Conservation (phyloP, 2,329 filamentous ascomycete genomes). For the Alternaria sp. region DNA sequence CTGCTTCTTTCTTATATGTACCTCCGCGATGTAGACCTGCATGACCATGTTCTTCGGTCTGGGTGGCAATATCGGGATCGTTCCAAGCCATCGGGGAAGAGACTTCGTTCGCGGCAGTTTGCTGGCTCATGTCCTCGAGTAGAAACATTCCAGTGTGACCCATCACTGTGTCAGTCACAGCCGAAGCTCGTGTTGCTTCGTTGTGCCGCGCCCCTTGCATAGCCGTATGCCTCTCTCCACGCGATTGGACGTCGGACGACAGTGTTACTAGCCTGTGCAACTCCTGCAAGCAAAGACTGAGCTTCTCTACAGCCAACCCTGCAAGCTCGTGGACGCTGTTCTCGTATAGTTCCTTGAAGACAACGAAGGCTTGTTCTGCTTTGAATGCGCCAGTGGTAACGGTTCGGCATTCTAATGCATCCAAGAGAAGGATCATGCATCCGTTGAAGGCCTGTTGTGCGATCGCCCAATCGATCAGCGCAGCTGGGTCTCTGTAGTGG, state of each 20-base stretch:
- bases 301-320: conserved; percentile 51
- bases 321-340: conserved; percentile 55
- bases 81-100: conserved; percentile 44
- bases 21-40: conserved; percentile 9
- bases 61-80: conserved; percentile 7
- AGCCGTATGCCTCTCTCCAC: conserved; percentile 1
- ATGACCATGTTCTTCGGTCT: conserved; percentile 2
- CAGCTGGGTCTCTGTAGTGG: conserved; percentile 50
- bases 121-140: conserved; percentile 55
- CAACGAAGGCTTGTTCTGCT: conserved; percentile 50
- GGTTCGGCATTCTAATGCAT: conserved; percentile 52
- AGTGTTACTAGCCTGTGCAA: conserved; percentile 22
- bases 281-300: conserved; percentile 42
- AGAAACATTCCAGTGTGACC: conserved; percentile 56
- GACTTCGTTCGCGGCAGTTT: conserved; percentile 42
- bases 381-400: conserved; percentile 34
- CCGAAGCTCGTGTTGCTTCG: conserved; percentile 17
- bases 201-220: conserved; percentile 15
- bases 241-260: conserved; percentile 5
- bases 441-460: conserved; percentile 59
- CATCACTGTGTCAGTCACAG: conserved; percentile 51
- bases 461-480: conserved; percentile 57
- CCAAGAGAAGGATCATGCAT: conserved; percentile 56
- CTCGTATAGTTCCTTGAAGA: conserved; percentile 52
- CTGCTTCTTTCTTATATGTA: neutral